Percentiles rank a stretch among this genome's conserved stretches.
Evolutionary conservation across 208 protist species (phyloP).

Genomic region (Phytomonas serpens): DNA sequence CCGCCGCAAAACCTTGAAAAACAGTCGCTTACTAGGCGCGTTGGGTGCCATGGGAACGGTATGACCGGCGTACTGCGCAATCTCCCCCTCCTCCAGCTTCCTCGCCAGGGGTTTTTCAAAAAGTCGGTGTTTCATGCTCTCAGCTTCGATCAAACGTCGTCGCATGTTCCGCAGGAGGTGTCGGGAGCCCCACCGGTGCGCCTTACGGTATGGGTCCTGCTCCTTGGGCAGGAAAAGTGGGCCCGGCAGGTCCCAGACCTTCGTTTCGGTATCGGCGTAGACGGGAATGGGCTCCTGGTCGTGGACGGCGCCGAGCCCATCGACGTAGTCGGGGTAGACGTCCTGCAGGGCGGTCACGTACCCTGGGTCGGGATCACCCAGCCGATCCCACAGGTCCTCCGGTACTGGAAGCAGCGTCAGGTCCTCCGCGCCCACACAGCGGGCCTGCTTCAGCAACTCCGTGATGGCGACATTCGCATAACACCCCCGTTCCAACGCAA

Average conservation of each 20-base stretch:
- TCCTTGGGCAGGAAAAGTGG: constrained; percentile 47
- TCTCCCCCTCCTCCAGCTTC: constrained; percentile 52
- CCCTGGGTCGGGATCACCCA: constrained; percentile 58
- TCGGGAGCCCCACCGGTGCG: constrained; percentile 44
- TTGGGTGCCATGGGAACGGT: constrained; percentile 74
- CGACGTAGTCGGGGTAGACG: constrained; percentile 72
- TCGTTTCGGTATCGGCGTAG: constrained; percentile 20
- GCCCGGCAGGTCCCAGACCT: constrained; percentile 45
- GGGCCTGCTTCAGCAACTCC: constrained; percentile 64
- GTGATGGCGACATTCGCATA: constrained; percentile 84
- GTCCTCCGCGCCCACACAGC: constrained; percentile 56
- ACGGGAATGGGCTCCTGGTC: constrained; percentile 19
- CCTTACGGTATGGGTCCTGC: constrained; percentile 48
- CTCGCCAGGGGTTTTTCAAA: constrained; percentile 66
- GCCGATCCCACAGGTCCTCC: constrained; percentile 32
- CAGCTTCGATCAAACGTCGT: constrained; percentile 38
- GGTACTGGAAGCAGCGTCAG: constrained; percentile 52
- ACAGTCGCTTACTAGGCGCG: constrained; percentile 41
- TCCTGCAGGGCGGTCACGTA: constrained; percentile 77
- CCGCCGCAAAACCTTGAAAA: constrained; percentile 61
- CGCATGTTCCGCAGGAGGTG: constrained; percentile 70
- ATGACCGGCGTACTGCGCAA: constrained; percentile 63
- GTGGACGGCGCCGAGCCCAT: constrained; percentile 57
- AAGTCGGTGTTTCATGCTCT: constrained; percentile 33
- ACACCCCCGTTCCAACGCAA: constrained; percentile 74